These are phyloP conservation scores for Paecilomyces sp. DNA, from an alignment of 2,329 filamentous ascomycete genomes.

Conservation along the genomic window DNA sequence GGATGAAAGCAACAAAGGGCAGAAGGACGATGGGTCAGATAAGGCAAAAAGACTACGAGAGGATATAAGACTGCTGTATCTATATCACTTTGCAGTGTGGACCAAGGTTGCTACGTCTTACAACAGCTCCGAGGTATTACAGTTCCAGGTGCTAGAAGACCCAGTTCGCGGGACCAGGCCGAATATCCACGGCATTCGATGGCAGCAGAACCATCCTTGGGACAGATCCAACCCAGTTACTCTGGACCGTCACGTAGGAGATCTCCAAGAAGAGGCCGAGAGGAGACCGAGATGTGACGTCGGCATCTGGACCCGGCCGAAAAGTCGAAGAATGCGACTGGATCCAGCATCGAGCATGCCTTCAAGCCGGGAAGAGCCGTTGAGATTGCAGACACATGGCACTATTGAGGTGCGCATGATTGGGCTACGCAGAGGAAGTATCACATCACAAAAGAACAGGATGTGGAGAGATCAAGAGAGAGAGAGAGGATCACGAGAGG, in stretches of 20 bases:
- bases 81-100: neutral
- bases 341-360: neutral
- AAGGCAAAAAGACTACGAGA: neutral
- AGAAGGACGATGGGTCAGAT: neutral
- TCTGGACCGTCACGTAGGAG: neutral
- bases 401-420: neutral
- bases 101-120: neutral
- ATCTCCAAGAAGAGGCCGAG: neutral
- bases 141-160: neutral
- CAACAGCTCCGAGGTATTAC: neutral
- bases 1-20: neutral
- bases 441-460: neutral
- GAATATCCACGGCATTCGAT: neutral
- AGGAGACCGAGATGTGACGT: neutral
- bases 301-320: neutral
- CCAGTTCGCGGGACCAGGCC: neutral
- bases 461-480: neutral
- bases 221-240: neutral
- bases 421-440: neutral
- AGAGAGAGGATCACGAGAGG: neutral
- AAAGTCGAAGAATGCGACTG: neutral
- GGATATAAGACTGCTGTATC: neutral
- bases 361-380: neutral
- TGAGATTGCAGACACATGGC: neutral
- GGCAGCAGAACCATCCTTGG: neutral